A percentile compares a stretch with the other conserved stretches of the same genome.
Evolutionary conservation across 768 basidiomycete species (phyloP).

Genomic region (Macrocybe gigantea): DNA sequence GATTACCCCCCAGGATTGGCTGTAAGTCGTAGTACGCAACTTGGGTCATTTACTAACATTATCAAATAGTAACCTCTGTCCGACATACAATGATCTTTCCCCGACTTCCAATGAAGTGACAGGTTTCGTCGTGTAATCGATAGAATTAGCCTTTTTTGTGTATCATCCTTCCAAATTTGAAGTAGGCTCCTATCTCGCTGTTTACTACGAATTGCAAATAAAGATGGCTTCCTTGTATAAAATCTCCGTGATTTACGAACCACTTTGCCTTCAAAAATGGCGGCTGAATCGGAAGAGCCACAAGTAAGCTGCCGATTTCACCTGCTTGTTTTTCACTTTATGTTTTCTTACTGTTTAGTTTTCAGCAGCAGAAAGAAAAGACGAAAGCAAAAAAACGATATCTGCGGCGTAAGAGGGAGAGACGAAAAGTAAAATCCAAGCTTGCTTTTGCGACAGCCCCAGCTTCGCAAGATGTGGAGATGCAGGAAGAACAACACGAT

Average conservation of each 20-base stretch:
- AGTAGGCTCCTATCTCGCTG: too few relatives aligned
- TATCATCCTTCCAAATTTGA: neutral
- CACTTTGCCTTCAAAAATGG: neutral
- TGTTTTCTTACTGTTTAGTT: conserved; percentile 12
- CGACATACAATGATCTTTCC: conserved; percentile 5
- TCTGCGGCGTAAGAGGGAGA: conserved; percentile 66
- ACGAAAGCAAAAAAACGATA: conserved; percentile 73
- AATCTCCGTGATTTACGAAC: too few relatives aligned
- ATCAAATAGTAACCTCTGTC: conserved; percentile 4
- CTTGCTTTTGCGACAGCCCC: neutral
- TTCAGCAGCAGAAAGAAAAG: conserved; percentile 35
- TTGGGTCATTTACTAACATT: neutral
- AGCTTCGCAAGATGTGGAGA: neutral
- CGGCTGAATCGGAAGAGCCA: conserved; percentile 1
- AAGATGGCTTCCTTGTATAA: too few relatives aligned
- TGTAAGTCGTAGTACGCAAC: conserved; percentile 2
- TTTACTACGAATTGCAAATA: too few relatives aligned
- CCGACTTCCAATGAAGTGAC: conserved; percentile 10
- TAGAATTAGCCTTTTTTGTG: neutral
- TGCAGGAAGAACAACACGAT: conserved; percentile 13
- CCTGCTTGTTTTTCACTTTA: conserved; percentile 7
- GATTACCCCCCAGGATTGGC: conserved; percentile 13
- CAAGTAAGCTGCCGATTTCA: conserved; percentile 6
- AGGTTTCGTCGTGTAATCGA: neutral
- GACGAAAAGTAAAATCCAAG: conserved; percentile 26